Base-by-base conservation (phyloP, 2,329 filamentous ascomycete species). In the Helotiales sp. region DNA sequence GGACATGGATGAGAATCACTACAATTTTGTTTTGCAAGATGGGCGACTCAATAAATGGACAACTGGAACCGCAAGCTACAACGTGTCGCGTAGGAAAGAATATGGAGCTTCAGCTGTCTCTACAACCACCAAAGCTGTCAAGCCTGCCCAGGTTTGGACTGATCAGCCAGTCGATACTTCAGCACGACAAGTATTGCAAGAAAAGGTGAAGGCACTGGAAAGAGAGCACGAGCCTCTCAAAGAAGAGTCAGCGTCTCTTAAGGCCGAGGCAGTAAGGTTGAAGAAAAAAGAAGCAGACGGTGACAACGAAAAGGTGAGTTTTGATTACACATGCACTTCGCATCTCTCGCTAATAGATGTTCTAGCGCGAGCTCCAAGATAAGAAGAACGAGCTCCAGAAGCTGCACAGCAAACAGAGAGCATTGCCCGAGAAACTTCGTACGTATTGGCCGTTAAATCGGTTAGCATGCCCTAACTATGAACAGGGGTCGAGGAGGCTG, bases 21-120 rank as follows among this genome's bases (percentile, higher is more conserved):
- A 87, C 67, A 78, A 88, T n/a, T 75, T 73, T n/a, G 76, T 96
- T 31, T 75, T 83, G 40, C 74, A 76, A 13, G 81, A 78, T 49
- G 78, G 77, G 44, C 62, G 70, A 24, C 81, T 97, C 52, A 79
- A 74, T 40, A 81, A 77, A 22, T 97, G 89, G 82, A 84, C 90
- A n/a, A 81, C 88, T 24, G 86, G 86, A 3, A 81, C 76, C 15
- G 81, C 85, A 50, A 75, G 73, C 8, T 93, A 89, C 71, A 79
- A 78, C 19, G 81, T 95, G 52, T 80, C 79, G 5, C 84, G 89
- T 15, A 86, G 93, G 48, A 81, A 79, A 63, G 93, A 98, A 71
- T 97, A 97, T 72, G 91, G 91, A 2, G 82, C 85, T 1, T 77
- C 81, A 48, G 91, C 88, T 13, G 84, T 83, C 48, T 91, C 90